Evolutionary conservation across 306 rosid genomes (phyloP), one percentile per base, ranked within the genome.

Genomic region (Gleditsia sinensis): DNA sequence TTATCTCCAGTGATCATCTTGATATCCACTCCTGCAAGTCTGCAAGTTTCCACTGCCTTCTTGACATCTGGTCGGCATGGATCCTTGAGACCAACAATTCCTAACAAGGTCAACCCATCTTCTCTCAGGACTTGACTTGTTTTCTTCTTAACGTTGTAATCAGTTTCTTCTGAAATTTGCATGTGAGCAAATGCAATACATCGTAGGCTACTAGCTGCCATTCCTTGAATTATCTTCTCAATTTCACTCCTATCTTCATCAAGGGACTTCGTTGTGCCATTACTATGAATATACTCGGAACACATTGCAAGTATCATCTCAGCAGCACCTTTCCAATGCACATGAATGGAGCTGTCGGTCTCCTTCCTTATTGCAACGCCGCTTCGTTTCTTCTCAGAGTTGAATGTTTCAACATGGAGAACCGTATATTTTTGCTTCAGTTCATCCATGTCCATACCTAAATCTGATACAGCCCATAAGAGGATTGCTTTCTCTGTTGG

Each of bases 261-360:
- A 23, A 39, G 45, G 14, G 14, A 39, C 45, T 39, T 39, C 14
- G 45, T 39, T 39, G 45, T 39, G 2, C 45, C 45, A 39, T 39
- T 39, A 39, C 45, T 39, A 39, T 39, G 14, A 9, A 39, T 39
- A 39, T 39, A 39, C 45, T 39, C 14, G 6, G 71, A 21, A 65
- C 71, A 65, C 49, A 43, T 21, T 1, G 36, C 55, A 0, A 65
- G 21, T n/a, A n/a, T 43, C 53, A 65, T 65, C 53, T 65, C 55
- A 40, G 71, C 71, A 65, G 71, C 55, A 21, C 71, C 71, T 10
- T 65, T 65, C 71, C 71, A 65, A 17, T 65, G 55, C 27, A 19
- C 1, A 24, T 43, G 36, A 6, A 65, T 25, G 27, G 21, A 12
- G 23, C 4, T 2, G 6, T 14, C 23, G 1, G 2, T 40, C 21